Evolutionary conservation across 73 alveolate genomes (phyloP).

Genomic region (Uronychia binucleata): DNA sequence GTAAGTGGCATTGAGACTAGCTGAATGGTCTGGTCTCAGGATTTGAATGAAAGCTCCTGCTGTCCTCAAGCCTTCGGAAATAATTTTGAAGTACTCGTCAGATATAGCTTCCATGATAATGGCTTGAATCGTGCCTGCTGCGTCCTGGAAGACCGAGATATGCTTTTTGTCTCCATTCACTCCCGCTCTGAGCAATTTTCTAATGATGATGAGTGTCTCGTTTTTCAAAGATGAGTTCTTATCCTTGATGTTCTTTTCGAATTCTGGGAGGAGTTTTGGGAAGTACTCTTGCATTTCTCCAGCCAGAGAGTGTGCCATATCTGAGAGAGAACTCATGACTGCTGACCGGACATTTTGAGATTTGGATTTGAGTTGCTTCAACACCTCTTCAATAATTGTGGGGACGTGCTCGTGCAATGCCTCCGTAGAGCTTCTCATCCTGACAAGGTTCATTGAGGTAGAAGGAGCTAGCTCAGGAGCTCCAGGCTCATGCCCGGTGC

Average conservation of each 20-base stretch:
- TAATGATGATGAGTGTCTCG: conserved; percentile 63
- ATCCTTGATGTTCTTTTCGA: conserved; percentile 61
- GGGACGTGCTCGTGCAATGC: conserved; percentile 65
- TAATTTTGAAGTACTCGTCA: conserved; percentile 71
- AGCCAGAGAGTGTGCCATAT: conserved; percentile 44
- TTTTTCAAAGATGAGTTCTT: conserved; percentile 51
- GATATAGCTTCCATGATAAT: conserved; percentile 47
- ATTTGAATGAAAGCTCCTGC: conserved; percentile 66
- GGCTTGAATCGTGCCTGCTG: conserved; percentile 9
- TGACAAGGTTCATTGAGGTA: conserved; percentile 20
- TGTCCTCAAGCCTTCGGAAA: conserved; percentile 71
- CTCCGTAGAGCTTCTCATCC: conserved; percentile 61
- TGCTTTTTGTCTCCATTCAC: not conserved
- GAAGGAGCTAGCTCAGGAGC: conserved; percentile 22
- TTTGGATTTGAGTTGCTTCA: conserved; percentile 66
- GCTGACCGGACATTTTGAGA: conserved; percentile 33
- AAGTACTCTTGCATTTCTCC: conserved; percentile 47
- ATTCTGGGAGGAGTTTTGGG: conserved; percentile 38
- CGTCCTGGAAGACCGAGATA: conserved; percentile 24
- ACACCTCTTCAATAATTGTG: conserved; percentile 55
- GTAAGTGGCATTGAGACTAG: not conserved
- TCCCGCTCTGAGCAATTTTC: conserved; percentile 45
- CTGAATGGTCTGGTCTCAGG: conserved; percentile 27
- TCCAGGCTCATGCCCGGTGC: not conserved
- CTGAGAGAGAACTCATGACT: conserved; percentile 46